Percentiles rank a stretch among this genome's conserved stretches.
Evolutionary conservation across 2,329 filamentous ascomycete genomes (phyloP).

Genomic region (Venturia asperata): DNA sequence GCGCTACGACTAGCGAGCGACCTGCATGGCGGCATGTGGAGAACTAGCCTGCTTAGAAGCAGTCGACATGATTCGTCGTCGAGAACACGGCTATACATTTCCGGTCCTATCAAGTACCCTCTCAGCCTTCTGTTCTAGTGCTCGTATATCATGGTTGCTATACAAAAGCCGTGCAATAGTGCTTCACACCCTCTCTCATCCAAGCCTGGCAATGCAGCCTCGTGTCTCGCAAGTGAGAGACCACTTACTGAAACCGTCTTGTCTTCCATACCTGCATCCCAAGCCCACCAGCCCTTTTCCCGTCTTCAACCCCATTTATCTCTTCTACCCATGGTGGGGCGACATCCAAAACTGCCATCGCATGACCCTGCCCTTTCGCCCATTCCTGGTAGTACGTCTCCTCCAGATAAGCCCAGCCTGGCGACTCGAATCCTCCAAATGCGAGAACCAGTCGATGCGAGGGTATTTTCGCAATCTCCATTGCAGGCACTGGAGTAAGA

Average conservation of each 20-base stretch:
- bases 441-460: conserved; percentile 2
- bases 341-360: neutral
- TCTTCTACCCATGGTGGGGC: conserved; percentile 9
- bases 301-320: neutral
- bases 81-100: neutral
- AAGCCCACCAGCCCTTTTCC: neutral
- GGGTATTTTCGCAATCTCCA: neutral
- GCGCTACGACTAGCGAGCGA: neutral
- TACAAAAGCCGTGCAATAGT: no score
- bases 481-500: conserved; percentile 5
- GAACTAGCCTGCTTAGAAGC: neutral
- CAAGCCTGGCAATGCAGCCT: neutral
- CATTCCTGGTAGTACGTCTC: conserved; percentile 15
- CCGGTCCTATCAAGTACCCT: neutral
- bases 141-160: no score
- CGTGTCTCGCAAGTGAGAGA: neutral
- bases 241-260: conserved; percentile 11
- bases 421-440: conserved; percentile 15
- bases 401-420: conserved; percentile 17
- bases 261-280: conserved; percentile 17
- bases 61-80: neutral
- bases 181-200: neutral
- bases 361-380: neutral
- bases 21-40: neutral
- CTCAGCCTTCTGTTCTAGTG: neutral